Evolutionary conservation across 768 basidiomycete genomes (phyloP).

Genomic region (Lanmaoa pseudosensibilis): DNA sequence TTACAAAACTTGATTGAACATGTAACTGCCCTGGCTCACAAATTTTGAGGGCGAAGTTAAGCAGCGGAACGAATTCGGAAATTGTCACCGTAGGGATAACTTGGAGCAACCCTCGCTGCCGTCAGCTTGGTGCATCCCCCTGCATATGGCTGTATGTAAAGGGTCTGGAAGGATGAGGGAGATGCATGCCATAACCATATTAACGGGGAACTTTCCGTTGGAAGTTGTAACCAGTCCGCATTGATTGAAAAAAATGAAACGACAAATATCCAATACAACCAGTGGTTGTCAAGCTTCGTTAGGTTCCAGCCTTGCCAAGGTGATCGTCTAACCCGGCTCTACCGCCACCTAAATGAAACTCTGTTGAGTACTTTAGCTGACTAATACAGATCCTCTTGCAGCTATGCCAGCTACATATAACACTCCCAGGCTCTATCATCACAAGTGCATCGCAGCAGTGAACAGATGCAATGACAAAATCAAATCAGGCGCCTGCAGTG

Average conservation of each 20-base stretch:
- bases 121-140: constrained; percentile 26
- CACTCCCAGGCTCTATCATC: constrained; percentile 22
- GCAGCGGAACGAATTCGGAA: constrained; percentile 23
- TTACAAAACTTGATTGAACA: constrained; percentile 30
- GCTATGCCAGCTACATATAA: neutral
- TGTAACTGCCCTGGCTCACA: constrained; percentile 28
- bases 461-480: constrained; percentile 27
- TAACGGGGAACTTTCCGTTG: constrained; percentile 27
- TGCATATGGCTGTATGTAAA: constrained; percentile 39
- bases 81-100: constrained; percentile 15
- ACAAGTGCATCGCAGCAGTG: constrained; percentile 9
- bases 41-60: constrained; percentile 20
- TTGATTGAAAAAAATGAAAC: constrained; percentile 13
- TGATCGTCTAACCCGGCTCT: constrained; percentile 16
- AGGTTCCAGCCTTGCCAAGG: constrained; percentile 16
- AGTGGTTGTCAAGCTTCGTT: constrained; percentile 19
- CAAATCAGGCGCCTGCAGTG: constrained; percentile 23
- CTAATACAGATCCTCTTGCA: constrained; percentile 12
- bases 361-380: constrained; percentile 20
- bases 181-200: constrained; percentile 32
- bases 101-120: constrained; percentile 24
- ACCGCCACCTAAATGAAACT: constrained; percentile 14
- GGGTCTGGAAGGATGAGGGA: constrained; percentile 22
- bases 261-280: constrained; percentile 9
- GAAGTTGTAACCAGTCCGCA: constrained; percentile 7